Conservation (phyloP, 208 protist species). For the Acanthamoeba lenticulata region DNA sequence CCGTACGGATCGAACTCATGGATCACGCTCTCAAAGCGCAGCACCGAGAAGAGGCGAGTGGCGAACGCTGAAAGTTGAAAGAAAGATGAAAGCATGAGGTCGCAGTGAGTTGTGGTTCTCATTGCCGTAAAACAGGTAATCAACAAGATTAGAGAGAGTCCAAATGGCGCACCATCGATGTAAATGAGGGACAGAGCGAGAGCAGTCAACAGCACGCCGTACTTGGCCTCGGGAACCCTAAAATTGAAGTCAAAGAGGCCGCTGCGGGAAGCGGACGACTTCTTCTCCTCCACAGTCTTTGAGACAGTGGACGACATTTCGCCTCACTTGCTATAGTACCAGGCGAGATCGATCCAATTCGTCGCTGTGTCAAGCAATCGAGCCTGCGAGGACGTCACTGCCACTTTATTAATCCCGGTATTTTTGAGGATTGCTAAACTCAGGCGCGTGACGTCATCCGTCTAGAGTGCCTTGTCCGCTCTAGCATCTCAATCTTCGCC, state of each 20-base stretch:
- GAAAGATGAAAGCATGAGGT: neutral
- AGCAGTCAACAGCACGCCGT: slow-evolving; percentile 36
- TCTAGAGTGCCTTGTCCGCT: neutral
- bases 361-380: neutral
- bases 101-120: no score
- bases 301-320: neutral
- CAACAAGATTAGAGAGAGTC: neutral
- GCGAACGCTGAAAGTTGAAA: slow-evolving; percentile 83
- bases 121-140: neutral
- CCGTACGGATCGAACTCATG: slow-evolving; percentile 92
- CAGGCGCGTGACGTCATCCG: neutral
- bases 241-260: neutral
- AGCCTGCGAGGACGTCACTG: neutral
- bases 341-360: neutral
- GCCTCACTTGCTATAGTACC: neutral
- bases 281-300: neutral
- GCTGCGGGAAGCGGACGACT: neutral
- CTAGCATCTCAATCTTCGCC: neutral
- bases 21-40: slow-evolving; percentile 91
- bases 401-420: neutral
- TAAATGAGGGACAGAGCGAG: slow-evolving; percentile 42
- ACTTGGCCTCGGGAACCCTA: slow-evolving; percentile 35
- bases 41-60: slow-evolving; percentile 88
- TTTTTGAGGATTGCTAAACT: neutral
- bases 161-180: slow-evolving; percentile 53